Conservation (phyloP, 2,329 filamentous ascomycete genomes). For the Ophiostoma ips region DNA sequence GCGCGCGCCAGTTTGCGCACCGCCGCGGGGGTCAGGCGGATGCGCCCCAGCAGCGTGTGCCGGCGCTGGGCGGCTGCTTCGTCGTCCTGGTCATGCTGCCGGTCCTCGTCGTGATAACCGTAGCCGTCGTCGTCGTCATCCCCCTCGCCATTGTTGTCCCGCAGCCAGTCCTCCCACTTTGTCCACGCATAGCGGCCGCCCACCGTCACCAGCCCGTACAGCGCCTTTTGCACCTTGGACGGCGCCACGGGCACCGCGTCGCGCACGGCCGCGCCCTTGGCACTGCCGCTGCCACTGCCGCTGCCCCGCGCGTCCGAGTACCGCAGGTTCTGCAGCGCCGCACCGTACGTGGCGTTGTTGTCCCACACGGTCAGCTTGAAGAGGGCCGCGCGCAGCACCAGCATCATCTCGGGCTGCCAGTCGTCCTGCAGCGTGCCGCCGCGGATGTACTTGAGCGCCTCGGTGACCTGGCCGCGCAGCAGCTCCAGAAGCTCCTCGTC, state of each 20-base stretch:
- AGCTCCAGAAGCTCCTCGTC: slow-evolving; percentile 87
- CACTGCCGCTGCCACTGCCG: not conserved
- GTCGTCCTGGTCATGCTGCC: no score
- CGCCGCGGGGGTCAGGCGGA: slow-evolving; percentile 18
- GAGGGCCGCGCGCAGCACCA: slow-evolving; percentile 61
- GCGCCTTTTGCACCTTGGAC: slow-evolving; percentile 65
- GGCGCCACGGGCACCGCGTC: slow-evolving; percentile 54
- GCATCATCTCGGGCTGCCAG: slow-evolving; percentile 72
- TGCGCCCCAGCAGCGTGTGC: not conserved
- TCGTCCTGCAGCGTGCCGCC: slow-evolving; percentile 65
- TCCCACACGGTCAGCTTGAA: slow-evolving; percentile 98
- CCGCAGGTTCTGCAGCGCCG: slow-evolving; percentile 77
- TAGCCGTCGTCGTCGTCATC: slow-evolving; percentile 1
- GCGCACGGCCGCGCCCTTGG: not conserved
- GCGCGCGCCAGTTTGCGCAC: slow-evolving; percentile 49
- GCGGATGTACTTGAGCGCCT: slow-evolving; percentile 77
- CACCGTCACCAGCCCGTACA: slow-evolving; percentile 77
- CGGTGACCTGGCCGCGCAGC: slow-evolving; percentile 71
- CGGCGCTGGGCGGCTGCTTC: no score
- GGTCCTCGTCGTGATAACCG: not conserved
- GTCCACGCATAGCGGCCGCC: slow-evolving; percentile 82
- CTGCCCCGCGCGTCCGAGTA: slow-evolving; percentile 66
- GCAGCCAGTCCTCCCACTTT: slow-evolving; percentile 79
- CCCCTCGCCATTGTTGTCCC: slow-evolving; percentile 50
- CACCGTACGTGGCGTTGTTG: slow-evolving; percentile 88